Conservation (phyloP, 768 basidiomycete genomes). For the Lactarius trivialis region DNA sequence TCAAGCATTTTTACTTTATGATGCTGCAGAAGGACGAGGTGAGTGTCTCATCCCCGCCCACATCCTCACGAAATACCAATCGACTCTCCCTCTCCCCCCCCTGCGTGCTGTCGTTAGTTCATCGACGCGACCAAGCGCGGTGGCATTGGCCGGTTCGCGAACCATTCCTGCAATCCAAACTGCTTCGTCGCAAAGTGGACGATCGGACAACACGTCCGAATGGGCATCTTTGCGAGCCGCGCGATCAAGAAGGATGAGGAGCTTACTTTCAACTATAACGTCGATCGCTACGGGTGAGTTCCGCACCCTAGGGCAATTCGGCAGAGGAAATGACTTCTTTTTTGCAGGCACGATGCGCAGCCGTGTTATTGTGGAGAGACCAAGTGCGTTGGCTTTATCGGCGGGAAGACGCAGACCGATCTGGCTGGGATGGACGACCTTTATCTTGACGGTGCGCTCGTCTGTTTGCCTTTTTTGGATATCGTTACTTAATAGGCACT, state of each 20-base stretch:
- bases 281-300: slow-evolving; percentile 93
- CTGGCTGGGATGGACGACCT: slow-evolving; percentile 91
- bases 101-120: slow-evolving; percentile 49
- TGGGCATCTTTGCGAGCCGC: slow-evolving; percentile 97
- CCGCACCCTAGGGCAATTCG: background rate
- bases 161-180: slow-evolving; percentile 96
- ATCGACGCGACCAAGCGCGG: slow-evolving; percentile 98
- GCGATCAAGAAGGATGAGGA: slow-evolving; percentile 74
- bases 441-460: slow-evolving; percentile 71
- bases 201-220: slow-evolving; percentile 78
- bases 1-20: slow-evolving; percentile 99
- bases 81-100: background rate
- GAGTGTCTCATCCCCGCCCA: slow-evolving; percentile 22
- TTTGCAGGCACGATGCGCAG: slow-evolving; percentile 81
- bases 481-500: slow-evolving; percentile 1
- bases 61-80: background rate
- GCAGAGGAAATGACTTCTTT: background rate
- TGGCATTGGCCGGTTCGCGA: slow-evolving; percentile 94
- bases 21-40: slow-evolving; percentile 98
- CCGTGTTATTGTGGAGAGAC: slow-evolving; percentile 92
- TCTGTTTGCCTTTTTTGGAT: background rate
- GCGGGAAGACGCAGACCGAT: slow-evolving; percentile 98
- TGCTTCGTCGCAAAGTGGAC: slow-evolving; percentile 99
- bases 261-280: slow-evolving; percentile 98
- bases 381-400: slow-evolving; percentile 93